Evolutionary conservation across 345 rosid species (phyloP).

Genomic region (Iberis pinnata): DNA sequence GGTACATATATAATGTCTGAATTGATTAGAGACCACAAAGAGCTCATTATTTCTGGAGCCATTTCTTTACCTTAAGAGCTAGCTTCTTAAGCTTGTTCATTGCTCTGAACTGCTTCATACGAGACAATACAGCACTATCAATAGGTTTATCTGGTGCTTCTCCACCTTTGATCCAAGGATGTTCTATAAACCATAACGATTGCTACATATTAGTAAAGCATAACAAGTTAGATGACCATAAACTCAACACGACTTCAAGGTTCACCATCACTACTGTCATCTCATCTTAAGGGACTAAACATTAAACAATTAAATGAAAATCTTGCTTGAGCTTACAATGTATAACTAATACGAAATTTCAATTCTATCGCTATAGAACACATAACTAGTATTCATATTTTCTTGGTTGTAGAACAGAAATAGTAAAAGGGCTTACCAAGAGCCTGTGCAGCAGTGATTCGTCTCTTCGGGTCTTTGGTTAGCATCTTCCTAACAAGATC

Average conservation of each 20-base stretch:
- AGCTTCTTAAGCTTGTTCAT: slow-evolving; percentile 83
- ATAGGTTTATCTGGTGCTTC: slow-evolving; percentile 69
- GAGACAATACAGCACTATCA: slow-evolving; percentile 60
- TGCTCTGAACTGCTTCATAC: slow-evolving; percentile 80
- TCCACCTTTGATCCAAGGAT: slow-evolving; percentile 69
- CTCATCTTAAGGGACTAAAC: not conserved
- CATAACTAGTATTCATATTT: not conserved
- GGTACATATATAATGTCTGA: not conserved
- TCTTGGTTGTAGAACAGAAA: too few relatives aligned
- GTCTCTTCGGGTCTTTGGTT: slow-evolving; percentile 50
- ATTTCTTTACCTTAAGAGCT: slow-evolving; percentile 57
- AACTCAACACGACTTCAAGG: not conserved
- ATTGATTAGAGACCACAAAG: not conserved
- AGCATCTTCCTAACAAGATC: slow-evolving; percentile 70
- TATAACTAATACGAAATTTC: not conserved
- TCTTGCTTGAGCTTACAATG: too few relatives aligned
- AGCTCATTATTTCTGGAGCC: too few relatives aligned
- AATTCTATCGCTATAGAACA: not conserved
- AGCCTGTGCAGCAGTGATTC: slow-evolving; percentile 59
- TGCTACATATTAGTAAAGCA: not conserved
- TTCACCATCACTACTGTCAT: too few relatives aligned
- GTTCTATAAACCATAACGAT: slow-evolving; percentile 37
- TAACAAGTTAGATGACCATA: slow-evolving; percentile 2
- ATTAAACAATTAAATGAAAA: not conserved
- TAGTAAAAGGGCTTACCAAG: slow-evolving; percentile 66